Evolutionary conservation across 805 yeast species (phyloP), one percentile per base, ranked within the genome.

Genomic region (Yamadazyma olivae): DNA sequence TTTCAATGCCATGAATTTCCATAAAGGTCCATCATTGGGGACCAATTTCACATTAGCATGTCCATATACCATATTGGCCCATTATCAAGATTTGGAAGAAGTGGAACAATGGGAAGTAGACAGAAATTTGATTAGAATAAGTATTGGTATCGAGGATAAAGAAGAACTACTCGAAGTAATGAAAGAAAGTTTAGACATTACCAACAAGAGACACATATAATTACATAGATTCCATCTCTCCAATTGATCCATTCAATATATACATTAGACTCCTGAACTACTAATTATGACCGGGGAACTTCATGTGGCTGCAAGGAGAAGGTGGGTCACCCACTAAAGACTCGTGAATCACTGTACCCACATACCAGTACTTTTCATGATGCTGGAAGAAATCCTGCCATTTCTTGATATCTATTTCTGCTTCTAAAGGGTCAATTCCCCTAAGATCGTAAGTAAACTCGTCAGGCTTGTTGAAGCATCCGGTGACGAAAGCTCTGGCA

Each of bases 1-100:
- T 57, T 90, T 83, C 64, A 79, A 90, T 58, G 69, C 76, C 5
- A 73, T 79, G 24, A 65, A 71, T 32, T 60, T 84, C 43, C 83
- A 87, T 41, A 90, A 90, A 61, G 96, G 96, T 2, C 96, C 96
- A 3, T 82, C 93, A 12, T 70, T 89, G 46, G 96, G 96, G 9
- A 87, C 96, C 0, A 89, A 85, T 60, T 86, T 87, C 64, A 83
- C 95, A 0, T 67, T 89, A 48, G 89, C 89, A 4, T 89, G 95
- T 55, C 96, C 97, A 6, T 90, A 90, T 59, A 74, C 95, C 5
- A 75, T 90, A 31, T 67, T 90, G 40, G 95, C 95, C 3, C 96
- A 89, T 57, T 87, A 79, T 57, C 72, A 70, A 36, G 96, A 89
- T 57, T 62, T 88, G 38, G 91, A 86, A 41, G 88, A 80, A 51